Conservation (phyloP, 176 grass and related monocot species). For the Oryza rufipogon region DNA sequence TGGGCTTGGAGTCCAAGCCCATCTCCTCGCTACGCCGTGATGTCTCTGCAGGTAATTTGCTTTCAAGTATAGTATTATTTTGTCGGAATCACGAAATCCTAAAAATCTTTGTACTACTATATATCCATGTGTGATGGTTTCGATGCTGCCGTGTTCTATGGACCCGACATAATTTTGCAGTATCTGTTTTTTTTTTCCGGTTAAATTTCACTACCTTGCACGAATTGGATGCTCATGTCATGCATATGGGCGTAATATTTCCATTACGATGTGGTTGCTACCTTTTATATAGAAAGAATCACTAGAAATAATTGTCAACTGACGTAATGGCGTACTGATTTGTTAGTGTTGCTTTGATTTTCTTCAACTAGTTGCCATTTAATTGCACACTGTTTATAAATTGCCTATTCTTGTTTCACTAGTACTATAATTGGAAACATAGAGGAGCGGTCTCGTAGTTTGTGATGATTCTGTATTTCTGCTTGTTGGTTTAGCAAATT, state of each 20-base stretch:
- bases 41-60: constrained; percentile 53
- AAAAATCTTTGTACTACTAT: not conserved
- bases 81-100: not conserved
- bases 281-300: not conserved
- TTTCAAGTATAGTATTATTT: not conserved
- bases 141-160: not conserved
- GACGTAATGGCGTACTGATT: not conserved
- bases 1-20: constrained; percentile 32
- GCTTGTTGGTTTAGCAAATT: not conserved
- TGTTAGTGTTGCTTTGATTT: not conserved
- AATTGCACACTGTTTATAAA: not conserved
- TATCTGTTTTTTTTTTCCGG: not conserved
- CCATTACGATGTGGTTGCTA: not conserved
- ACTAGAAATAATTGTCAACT: constrained; percentile 24
- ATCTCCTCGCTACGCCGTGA: constrained; percentile 51
- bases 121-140: too few species aligned
- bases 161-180: not conserved
- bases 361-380: not conserved
- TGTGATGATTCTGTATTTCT: constrained; percentile 2
- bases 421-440: not conserved
- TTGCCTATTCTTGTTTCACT: not conserved
- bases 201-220: not conserved
- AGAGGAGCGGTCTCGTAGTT: not conserved
- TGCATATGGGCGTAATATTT: not conserved
- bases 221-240: not conserved